Conservation (phyloP, 1,139 yeast genomes). For the Wickerhamomyces sp. region DNA sequence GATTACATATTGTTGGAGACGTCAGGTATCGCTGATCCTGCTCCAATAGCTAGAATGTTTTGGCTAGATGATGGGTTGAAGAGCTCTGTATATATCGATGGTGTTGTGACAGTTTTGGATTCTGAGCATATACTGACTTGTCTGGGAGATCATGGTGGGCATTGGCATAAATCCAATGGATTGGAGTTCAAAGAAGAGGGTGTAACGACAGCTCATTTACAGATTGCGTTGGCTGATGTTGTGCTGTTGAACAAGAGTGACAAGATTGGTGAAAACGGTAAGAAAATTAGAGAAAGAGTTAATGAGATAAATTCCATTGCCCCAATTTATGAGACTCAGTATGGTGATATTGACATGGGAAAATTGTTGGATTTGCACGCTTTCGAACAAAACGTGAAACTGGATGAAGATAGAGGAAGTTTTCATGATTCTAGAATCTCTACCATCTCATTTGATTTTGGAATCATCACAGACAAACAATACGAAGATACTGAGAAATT, state of each 20-base stretch:
- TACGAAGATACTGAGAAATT: constrained; percentile 49
- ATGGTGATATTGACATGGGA: constrained; percentile 62
- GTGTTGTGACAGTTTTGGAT: constrained; percentile 90
- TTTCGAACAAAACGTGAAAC: constrained; percentile 48
- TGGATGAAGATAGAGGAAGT: constrained; percentile 25
- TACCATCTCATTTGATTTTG: constrained; percentile 55
- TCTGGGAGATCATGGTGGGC: constrained; percentile 69
- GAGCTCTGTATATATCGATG: constrained; percentile 84
- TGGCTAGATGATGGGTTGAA: constrained; percentile 92
- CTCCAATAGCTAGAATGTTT: constrained; percentile 93
- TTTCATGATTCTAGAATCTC: constrained; percentile 56
- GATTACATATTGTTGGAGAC: constrained; percentile 91
- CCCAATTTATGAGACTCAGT: constrained; percentile 61
- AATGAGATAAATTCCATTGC: constrained; percentile 61
- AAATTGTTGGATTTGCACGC: constrained; percentile 76
- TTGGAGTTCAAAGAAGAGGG: constrained; percentile 38
- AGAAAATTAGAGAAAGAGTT: constrained; percentile 30
- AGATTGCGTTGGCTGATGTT: constrained; percentile 85
- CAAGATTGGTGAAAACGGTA: constrained; percentile 29
- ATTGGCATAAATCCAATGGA: constrained; percentile 48
- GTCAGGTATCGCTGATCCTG: constrained; percentile 98
- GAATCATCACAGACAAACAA: constrained; percentile 30
- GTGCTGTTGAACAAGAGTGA: constrained; percentile 78
- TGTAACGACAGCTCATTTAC: constrained; percentile 81
- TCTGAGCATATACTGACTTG: constrained; percentile 61